Conservation (phyloP, 257 asterid species). For the Coffea eugenioides region DNA sequence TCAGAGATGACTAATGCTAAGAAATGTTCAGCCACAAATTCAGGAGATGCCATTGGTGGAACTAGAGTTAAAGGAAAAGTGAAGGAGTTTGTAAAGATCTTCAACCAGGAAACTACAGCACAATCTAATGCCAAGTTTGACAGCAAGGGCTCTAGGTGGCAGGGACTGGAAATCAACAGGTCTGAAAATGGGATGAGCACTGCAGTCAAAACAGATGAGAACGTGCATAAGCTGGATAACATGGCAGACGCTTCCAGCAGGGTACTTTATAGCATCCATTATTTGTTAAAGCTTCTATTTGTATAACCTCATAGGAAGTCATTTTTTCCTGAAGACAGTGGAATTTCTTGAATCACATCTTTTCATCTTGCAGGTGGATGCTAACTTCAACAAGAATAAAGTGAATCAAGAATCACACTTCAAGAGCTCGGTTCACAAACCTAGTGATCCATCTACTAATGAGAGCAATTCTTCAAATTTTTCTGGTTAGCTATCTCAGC, state of each 20-base stretch:
- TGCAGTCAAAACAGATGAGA: slow-evolving; percentile 31
- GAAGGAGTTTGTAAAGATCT: slow-evolving; percentile 68
- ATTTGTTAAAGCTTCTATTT: background rate
- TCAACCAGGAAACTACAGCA: slow-evolving; percentile 52
- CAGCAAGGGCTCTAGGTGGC: slow-evolving; percentile 47
- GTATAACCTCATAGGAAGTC: background rate
- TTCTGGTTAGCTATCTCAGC: slow-evolving; percentile 40
- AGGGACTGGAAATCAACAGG: slow-evolving; percentile 19
- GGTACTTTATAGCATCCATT: slow-evolving; percentile 29
- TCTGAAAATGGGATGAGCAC: slow-evolving; percentile 36
- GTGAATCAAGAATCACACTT: slow-evolving; percentile 27
- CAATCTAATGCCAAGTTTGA: slow-evolving; percentile 30
- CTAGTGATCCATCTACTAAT: slow-evolving; percentile 24
- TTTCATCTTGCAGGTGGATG: slow-evolving; percentile 42
- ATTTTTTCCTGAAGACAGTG: slow-evolving; percentile 4
- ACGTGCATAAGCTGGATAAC: slow-evolving; percentile 24
- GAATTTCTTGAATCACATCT: slow-evolving; percentile 1
- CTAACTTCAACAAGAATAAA: slow-evolving; percentile 33
- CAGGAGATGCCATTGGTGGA: slow-evolving; percentile 30
- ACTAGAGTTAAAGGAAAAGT: slow-evolving; percentile 61
- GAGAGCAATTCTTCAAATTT: slow-evolving; percentile 36
- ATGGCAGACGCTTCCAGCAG: slow-evolving; percentile 39
- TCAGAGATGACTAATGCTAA: slow-evolving; percentile 25
- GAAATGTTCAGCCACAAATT: slow-evolving; percentile 17
- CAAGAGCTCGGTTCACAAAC: slow-evolving; percentile 22